These are phyloP conservation scores for Populus trichocarpa DNA, from an alignment of 441 rosid species.

Conservation along the genomic window DNA sequence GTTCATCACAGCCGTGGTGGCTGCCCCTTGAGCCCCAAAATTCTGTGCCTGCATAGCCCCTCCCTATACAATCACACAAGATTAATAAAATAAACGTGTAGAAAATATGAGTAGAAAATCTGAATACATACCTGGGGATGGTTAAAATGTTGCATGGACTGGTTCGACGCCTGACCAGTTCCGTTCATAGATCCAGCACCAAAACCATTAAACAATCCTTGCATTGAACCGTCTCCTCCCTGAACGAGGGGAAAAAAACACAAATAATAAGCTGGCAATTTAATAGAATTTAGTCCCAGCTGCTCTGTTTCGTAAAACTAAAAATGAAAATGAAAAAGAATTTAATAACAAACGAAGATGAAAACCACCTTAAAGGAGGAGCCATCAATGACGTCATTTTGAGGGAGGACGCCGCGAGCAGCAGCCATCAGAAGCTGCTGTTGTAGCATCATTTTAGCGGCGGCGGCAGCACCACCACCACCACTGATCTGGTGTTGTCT, in stretches of 20 bases:
- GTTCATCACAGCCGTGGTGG: slow-evolving; percentile 20
- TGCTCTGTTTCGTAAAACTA: neutral
- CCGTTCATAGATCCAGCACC: slow-evolving; percentile 56
- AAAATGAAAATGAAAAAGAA: too few species aligned
- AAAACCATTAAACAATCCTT: slow-evolving; percentile 55
- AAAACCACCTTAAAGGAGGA: slow-evolving; percentile 11
- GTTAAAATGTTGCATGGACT: slow-evolving; percentile 41
- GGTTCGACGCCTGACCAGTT: slow-evolving; percentile 29
- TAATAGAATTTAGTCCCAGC: neutral
- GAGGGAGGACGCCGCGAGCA: slow-evolving; percentile 33
- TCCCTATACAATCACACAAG: slow-evolving; percentile 12
- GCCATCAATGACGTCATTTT: slow-evolving; percentile 39
- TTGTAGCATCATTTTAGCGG: slow-evolving; percentile 40
- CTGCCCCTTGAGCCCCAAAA: slow-evolving; percentile 28
- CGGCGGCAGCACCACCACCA: slow-evolving; percentile 13
- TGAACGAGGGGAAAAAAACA: neutral
- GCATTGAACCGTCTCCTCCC: slow-evolving; percentile 49
- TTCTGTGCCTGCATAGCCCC: slow-evolving; percentile 30
- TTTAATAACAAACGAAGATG: neutral
- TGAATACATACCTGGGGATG: slow-evolving; percentile 42
- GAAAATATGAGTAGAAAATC: neutral
- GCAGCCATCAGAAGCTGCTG: slow-evolving; percentile 50
- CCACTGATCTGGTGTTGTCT: slow-evolving; percentile 57
- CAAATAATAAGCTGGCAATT: neutral
- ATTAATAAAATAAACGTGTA: neutral